Evolutionary conservation across 495 filamentous ascomycete genomes (phyloP).

Genomic region (Oleoguttula mirabilis): DNA sequence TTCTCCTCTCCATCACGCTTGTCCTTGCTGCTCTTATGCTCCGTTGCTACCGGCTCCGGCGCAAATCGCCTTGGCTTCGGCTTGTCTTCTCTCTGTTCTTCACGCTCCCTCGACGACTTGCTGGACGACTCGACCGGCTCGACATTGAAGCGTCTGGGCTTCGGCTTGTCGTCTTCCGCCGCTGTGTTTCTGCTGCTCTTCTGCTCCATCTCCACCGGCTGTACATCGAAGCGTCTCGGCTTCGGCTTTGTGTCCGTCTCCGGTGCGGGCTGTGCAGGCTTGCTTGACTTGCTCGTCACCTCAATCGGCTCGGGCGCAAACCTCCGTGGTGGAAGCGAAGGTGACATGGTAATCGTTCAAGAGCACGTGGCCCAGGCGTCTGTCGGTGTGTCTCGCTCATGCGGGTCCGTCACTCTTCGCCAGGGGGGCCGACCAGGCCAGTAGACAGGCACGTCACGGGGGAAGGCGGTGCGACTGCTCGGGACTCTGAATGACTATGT

Average conservation of each 20-base stretch:
- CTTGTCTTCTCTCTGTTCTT: slow-evolving; percentile 12
- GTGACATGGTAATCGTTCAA: slow-evolving; percentile 6
- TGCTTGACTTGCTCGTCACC: slow-evolving; percentile 41
- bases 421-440: slow-evolving; percentile 18
- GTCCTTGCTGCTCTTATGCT: slow-evolving; percentile 35
- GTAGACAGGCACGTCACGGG: too few relatives aligned
- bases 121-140: slow-evolving; percentile 56
- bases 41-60: slow-evolving; percentile 48
- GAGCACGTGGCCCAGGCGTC: slow-evolving; percentile 1
- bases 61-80: slow-evolving; percentile 38
- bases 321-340: slow-evolving; percentile 11
- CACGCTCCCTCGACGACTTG: slow-evolving; percentile 28
- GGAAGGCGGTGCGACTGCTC: too few relatives aligned
- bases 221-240: too few relatives aligned
- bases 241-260: background rate
- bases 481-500: too few relatives aligned
- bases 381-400: slow-evolving; percentile 5
- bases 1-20: background rate
- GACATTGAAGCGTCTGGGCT: slow-evolving; percentile 39
- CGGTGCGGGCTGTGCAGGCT: too few relatives aligned
- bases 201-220: slow-evolving; percentile 55
- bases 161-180: slow-evolving; percentile 35
- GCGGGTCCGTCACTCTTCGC: background rate
- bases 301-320: slow-evolving; percentile 42
- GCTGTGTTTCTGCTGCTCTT: slow-evolving; percentile 41